Conservation (phyloP, 129 eudicot genomes). For the Pulicaria dysenterica region DNA sequence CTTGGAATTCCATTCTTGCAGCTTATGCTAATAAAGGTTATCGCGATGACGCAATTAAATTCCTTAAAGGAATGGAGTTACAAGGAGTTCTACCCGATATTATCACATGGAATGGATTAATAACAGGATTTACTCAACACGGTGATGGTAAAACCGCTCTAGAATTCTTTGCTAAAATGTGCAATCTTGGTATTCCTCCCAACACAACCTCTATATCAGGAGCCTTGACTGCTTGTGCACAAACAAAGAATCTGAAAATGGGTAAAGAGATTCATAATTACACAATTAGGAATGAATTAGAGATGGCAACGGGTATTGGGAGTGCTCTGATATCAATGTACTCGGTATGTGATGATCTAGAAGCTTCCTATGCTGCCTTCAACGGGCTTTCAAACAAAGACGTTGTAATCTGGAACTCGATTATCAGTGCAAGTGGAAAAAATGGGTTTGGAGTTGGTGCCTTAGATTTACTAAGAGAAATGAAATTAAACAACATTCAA, state of each 20-base stretch:
- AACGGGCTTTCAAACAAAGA: conserved; percentile 39
- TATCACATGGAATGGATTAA: conserved; percentile 49
- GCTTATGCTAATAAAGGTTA: conserved; percentile 40
- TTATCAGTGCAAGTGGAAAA: conserved; percentile 44
- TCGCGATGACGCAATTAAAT: conserved; percentile 35
- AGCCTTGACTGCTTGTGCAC: conserved; percentile 46
- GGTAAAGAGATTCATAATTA: conserved; percentile 49
- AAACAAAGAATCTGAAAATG: conserved; percentile 32
- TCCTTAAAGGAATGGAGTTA: conserved; percentile 47
- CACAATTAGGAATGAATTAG: conserved; percentile 33
- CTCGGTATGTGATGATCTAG: conserved; percentile 35
- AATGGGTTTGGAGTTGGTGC: conserved; percentile 51
- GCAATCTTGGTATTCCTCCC: conserved; percentile 24
- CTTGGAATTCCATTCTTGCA: conserved; percentile 52
- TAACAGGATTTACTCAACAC: conserved; percentile 43
- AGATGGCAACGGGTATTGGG: conserved; percentile 45
- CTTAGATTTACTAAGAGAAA: conserved; percentile 41
- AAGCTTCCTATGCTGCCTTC: conserved; percentile 39
- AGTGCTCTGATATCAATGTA: conserved; percentile 63
- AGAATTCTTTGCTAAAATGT: conserved; percentile 47
- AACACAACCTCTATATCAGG: conserved; percentile 48
- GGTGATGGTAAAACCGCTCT: conserved; percentile 52
- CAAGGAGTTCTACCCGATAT: conserved; percentile 43
- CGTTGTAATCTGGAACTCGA: conserved; percentile 52
- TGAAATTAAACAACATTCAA: conserved; percentile 26